Conservation (phyloP, 352 stramenopile species). For the Globisporangium uncinulatum region DNA sequence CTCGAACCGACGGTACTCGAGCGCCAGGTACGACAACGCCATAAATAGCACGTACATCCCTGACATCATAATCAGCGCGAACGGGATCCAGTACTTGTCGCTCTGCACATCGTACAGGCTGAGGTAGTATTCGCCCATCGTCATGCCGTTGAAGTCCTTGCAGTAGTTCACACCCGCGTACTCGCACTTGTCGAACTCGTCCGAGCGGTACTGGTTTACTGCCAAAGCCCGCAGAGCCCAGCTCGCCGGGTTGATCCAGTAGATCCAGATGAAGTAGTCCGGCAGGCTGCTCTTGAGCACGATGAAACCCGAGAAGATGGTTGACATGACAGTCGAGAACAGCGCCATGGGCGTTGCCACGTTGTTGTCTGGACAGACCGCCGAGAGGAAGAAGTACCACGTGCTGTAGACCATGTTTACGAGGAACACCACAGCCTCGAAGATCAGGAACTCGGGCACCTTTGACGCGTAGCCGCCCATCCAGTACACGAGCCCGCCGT, state of each 20-base stretch:
- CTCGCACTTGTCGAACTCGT: slow-evolving; percentile 6
- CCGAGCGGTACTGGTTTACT: slow-evolving; percentile 14
- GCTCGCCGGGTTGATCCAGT: slow-evolving; percentile 25
- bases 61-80: slow-evolving; percentile 31
- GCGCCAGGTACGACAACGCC: slow-evolving; percentile 18
- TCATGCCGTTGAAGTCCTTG: slow-evolving; percentile 11
- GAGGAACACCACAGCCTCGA: slow-evolving; percentile 39
- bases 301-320: slow-evolving; percentile 52
- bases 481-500: slow-evolving; percentile 78
- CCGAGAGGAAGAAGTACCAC: slow-evolving; percentile 44
- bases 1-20: slow-evolving; percentile 19
- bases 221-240: slow-evolving; percentile 19
- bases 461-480: slow-evolving; percentile 49
- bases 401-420: slow-evolving; percentile 36
- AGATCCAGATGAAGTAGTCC: slow-evolving; percentile 22
- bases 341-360: slow-evolving; percentile 33
- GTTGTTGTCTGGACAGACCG: slow-evolving; percentile 24
- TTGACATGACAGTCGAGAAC: slow-evolving; percentile 31
- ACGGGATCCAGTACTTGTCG: slow-evolving; percentile 25
- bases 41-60: slow-evolving; percentile 32
- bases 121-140: slow-evolving; percentile 40
- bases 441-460: slow-evolving; percentile 30
- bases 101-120: slow-evolving; percentile 23
- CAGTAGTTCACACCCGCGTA: slow-evolving; percentile 15
- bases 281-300: slow-evolving; percentile 39